phyloP scores from a whole-genome alignment of 345 rosid species.

The Odontarrhena argentea region DNA sequence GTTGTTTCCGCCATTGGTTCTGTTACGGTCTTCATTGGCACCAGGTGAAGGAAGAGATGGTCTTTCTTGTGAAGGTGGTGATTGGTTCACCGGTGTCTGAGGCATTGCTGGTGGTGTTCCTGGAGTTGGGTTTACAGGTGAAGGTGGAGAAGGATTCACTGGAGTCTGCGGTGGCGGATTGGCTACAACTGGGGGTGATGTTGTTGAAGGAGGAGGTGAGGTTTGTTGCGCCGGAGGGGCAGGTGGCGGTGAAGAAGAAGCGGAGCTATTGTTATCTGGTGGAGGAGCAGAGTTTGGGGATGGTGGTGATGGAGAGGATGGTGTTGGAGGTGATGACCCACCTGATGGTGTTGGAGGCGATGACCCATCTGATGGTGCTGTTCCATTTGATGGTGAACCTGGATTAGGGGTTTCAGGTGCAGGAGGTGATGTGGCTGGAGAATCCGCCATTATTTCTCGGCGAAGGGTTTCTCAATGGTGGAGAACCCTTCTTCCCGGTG shows the following conservation, averaged over 20 bases:
- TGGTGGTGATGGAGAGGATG: conserved; percentile 32
- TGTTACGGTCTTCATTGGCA: conserved; percentile 34
- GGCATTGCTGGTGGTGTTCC: conserved; percentile 36
- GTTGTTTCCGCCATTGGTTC: conserved; percentile 25
- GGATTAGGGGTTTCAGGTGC: conserved; percentile 28
- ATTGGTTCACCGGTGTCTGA: conserved; percentile 31
- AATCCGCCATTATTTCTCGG: conserved; percentile 36
- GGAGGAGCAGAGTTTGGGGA: conserved; percentile 29
- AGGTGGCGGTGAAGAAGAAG: conserved; percentile 36
- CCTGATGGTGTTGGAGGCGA: conserved; percentile 22
- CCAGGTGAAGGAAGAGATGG: conserved; percentile 40
- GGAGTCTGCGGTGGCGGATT: conserved; percentile 37
- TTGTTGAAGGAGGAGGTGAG: conserved; percentile 36
- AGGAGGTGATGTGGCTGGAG: conserved; percentile 39
- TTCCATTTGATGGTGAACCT: conserved; percentile 11
- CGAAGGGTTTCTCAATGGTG: conserved; percentile 41
- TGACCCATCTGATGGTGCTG: conserved; percentile 22
- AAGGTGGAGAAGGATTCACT: conserved; percentile 38
- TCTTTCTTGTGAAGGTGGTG: conserved; percentile 31
- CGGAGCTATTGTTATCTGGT: conserved; percentile 16
- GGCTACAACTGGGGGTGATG: conserved; percentile 17
- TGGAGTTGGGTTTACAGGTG: conserved; percentile 30
- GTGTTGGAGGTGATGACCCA: conserved; percentile 17
- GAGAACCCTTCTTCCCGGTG: conserved; percentile 40
- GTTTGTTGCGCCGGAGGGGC: conserved; percentile 30